Conservation (phyloP, 108 stramenopile genomes). For the Seminavis robusta region DNA sequence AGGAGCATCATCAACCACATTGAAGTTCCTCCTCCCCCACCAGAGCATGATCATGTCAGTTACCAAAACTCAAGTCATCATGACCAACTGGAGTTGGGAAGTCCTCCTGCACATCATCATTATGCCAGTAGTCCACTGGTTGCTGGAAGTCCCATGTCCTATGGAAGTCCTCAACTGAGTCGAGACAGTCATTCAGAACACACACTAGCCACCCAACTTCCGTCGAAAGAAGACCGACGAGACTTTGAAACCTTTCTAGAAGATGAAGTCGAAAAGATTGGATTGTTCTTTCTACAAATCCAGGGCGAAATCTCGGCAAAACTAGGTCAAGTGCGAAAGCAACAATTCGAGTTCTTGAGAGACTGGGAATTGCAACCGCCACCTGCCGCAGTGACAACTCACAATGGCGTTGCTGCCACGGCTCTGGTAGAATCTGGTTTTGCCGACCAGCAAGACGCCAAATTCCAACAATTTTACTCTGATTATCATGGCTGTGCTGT, state of each 20-base stretch:
- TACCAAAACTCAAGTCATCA: not conserved
- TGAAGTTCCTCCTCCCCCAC: not conserved
- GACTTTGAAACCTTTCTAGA: slow-evolving; percentile 50
- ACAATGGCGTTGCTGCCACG: slow-evolving; percentile 9
- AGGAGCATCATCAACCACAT: slow-evolving; percentile 7
- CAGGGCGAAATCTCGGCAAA: slow-evolving; percentile 47
- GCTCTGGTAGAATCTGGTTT: not conserved
- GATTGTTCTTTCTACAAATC: slow-evolving; percentile 49
- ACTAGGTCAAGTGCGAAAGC: slow-evolving; percentile 18
- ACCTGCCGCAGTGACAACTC: not conserved
- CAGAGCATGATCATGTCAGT: not conserved
- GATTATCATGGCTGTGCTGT: slow-evolving; percentile 26
- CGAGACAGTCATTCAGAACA: not conserved
- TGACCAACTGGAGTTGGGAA: not conserved
- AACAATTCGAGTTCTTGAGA: not conserved
- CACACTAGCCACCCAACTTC: not conserved
- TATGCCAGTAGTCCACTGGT: not conserved
- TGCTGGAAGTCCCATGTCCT: not conserved
- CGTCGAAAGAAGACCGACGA: slow-evolving; percentile 1
- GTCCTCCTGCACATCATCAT: not conserved
- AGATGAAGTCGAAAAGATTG: slow-evolving; percentile 64
- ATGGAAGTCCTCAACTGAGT: not conserved
- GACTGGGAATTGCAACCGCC: not conserved
- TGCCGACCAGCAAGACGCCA: not conserved
- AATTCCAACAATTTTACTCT: slow-evolving; percentile 1